These are phyloP conservation scores for Endothia cerciana DNA, from an alignment of 2,329 filamentous ascomycete species.

Conservation along the genomic window DNA sequence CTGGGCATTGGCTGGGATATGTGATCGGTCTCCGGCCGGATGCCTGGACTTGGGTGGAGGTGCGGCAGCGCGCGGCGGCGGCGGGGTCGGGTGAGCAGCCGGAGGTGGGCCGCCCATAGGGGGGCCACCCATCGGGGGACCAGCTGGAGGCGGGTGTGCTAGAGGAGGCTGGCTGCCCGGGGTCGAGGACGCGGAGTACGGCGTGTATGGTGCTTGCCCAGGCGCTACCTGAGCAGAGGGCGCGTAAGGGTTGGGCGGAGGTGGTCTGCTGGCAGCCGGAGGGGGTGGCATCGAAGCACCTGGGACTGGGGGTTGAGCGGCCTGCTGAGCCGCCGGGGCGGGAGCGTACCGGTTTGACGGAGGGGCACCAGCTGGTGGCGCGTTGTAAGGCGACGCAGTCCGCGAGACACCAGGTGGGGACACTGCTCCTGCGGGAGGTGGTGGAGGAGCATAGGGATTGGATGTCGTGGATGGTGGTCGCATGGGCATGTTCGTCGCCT, in stretches of 20 bases:
- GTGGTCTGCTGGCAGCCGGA: constrained; percentile 48
- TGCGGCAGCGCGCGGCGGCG: constrained; percentile 49
- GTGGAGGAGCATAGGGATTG: constrained; percentile 67
- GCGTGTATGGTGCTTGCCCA: constrained; percentile 58
- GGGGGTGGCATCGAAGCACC: constrained; percentile 45
- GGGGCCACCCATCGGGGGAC: constrained; percentile 43
- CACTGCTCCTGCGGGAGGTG: constrained; percentile 41
- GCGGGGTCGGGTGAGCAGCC: constrained; percentile 47
- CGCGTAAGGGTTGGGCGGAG: constrained; percentile 51
- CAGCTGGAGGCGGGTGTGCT: constrained; percentile 46
- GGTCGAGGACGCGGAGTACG: constrained; percentile 48
- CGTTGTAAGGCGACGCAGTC: constrained; percentile 84
- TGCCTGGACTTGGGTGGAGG: constrained; percentile 66
- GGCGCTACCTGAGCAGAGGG: constrained; percentile 42
- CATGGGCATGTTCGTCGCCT: constrained; percentile 47
- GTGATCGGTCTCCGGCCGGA: constrained; percentile 84
- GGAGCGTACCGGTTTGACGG: constrained; percentile 78
- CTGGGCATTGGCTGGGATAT: constrained; percentile 79
- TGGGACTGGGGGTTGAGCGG: constrained; percentile 47
- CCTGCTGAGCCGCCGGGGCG: constrained; percentile 59
- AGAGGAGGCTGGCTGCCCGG: constrained; percentile 43
- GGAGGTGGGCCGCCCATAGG: constrained; percentile 45
- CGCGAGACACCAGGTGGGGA: constrained; percentile 66
- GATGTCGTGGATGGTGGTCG: constrained; percentile 61
- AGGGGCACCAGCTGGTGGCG: constrained; percentile 71